These are phyloP conservation scores for Blastocystis sp. DNA, from an alignment of 352 stramenopile species.

Conservation along the genomic window DNA sequence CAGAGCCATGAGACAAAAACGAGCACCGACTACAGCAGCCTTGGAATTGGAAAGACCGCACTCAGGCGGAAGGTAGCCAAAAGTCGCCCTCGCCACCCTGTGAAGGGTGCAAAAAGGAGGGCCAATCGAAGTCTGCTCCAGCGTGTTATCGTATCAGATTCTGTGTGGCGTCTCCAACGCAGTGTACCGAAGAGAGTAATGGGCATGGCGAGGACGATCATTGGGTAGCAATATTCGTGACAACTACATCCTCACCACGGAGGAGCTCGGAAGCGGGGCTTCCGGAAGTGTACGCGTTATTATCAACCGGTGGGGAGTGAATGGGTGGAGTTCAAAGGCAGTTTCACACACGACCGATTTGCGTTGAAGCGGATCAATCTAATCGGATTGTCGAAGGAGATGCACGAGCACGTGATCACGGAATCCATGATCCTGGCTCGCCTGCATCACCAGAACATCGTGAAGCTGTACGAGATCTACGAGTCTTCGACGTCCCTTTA, in stretches of 20 bases:
- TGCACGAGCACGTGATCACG: slow-evolving; percentile 13
- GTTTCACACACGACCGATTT: slow-evolving; percentile 41
- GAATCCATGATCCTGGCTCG: slow-evolving; percentile 48
- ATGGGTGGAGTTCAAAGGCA: neutral
- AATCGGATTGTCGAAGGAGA: slow-evolving; percentile 8
- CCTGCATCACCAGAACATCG: slow-evolving; percentile 66
- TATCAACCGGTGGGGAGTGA: slow-evolving; percentile 1
- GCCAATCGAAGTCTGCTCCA: too few species aligned
- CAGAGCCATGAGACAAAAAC: too few species aligned
- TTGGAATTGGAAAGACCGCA: too few species aligned
- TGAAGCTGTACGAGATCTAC: slow-evolving; percentile 68
- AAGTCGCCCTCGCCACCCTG: too few species aligned
- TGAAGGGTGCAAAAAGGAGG: too few species aligned
- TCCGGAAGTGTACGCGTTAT: slow-evolving; percentile 50
- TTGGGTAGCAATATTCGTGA: slow-evolving; percentile 52
- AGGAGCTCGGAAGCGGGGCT: slow-evolving; percentile 51
- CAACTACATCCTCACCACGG: slow-evolving; percentile 47
- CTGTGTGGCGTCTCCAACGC: slow-evolving; percentile 56
- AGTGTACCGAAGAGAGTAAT: slow-evolving; percentile 54
- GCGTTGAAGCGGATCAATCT: slow-evolving; percentile 63
- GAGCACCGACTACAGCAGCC: too few species aligned
- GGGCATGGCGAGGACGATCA: neutral
- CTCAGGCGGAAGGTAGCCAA: too few species aligned
- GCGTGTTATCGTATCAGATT: neutral
- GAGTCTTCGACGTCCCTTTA: slow-evolving; percentile 41